Percentiles rank a stretch among this genome's conserved stretches.
Evolutionary conservation across 2,329 filamentous ascomycete species (phyloP).

Genomic region (Trichoderma harzianum): DNA sequence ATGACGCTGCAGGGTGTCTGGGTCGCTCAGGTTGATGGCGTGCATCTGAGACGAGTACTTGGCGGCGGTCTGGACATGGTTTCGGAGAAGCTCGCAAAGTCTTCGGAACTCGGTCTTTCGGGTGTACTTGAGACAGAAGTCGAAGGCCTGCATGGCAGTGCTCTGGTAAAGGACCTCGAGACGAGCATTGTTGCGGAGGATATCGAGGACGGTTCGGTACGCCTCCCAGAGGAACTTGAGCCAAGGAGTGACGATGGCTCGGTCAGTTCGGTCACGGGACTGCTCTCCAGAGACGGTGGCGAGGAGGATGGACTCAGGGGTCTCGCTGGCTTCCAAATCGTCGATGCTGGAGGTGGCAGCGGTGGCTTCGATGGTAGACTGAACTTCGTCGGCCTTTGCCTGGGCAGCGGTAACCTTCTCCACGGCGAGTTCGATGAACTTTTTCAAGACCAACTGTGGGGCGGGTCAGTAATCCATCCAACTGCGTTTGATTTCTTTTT

Average conservation of each 20-base stretch:
- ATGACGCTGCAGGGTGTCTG: conserved; percentile 94
- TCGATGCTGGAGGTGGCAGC: conserved; percentile 68
- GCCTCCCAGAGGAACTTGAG: conserved; percentile 99
- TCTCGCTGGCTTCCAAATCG: conserved; percentile 95
- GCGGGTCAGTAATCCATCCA: conserved; percentile 19
- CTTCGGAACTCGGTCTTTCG: conserved; percentile 99
- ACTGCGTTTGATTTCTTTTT: neutral
- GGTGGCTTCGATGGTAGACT: conserved; percentile 77
- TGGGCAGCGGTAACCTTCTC: conserved; percentile 95
- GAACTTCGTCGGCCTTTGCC: conserved; percentile 91
- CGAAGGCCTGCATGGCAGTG: conserved; percentile 96
- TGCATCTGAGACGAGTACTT: conserved; percentile 99
- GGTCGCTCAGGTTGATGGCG: conserved; percentile 96
- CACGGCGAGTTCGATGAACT: conserved; percentile 95
- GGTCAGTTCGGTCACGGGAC: conserved; percentile 93
- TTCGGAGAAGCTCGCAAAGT: conserved; percentile 94
- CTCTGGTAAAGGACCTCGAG: conserved; percentile 98
- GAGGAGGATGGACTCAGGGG: conserved; percentile 94
- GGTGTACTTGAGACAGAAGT: conserved; percentile 97
- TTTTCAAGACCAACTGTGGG: conserved; percentile 79
- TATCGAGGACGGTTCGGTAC: conserved; percentile 96
- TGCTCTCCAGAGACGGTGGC: conserved; percentile 98
- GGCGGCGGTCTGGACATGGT: conserved; percentile 97
- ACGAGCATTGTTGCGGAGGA: conserved; percentile 97
- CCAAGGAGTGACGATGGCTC: conserved; percentile 97